Evolutionary conservation across 257 asterid genomes (phyloP), one percentile per base, ranked within the genome.

Genomic region (Primulina tabacum): DNA sequence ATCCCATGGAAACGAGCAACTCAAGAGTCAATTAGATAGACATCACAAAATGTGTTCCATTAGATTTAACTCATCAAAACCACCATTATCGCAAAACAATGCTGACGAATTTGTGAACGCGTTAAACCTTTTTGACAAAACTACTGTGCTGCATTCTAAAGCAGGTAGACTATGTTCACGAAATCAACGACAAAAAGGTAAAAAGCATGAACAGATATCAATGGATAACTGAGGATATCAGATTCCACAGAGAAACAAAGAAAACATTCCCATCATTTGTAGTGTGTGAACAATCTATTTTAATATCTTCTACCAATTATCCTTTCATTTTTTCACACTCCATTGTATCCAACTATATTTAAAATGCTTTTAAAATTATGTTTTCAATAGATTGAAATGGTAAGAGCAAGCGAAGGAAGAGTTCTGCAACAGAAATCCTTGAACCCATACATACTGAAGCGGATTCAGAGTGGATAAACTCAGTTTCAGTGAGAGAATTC

Each of bases 1-100:
- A 73, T 70, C 65, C 62, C 55, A 71, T 67, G 71, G 55, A 37
- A 12, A 70, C 68, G 43, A 65, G 56, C 40, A 32, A 50, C 11
- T 62, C 17, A 52, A 40, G 24, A 67, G 56, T 57, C 29, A 67
- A 43, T 16, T 50, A 50, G 7, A 43, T 12, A 43, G 55, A 50
- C 21, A 50, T 17, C 57, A 50, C 57, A 50, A 17, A 50, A 50
- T 50, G 57, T 1, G 21, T 17, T 50, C 57, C 57, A 17, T 4
- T 17, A 14, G 2, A 50, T 50, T 50, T 16, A 50, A 16, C 21
- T 50, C 57, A 50, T 14, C 21, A 16, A 50, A 50, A 50, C 21
- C 53, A 17, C 8, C 21, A 4, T 16, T 50, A 50, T 17, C 8
- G 57, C 57, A 50, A 50, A 47, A 16, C 21, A 50, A 50, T 50